Evolutionary conservation across 1,284 basidiomycete species (phyloP).

Genomic region (Ganoderma sinense): DNA sequence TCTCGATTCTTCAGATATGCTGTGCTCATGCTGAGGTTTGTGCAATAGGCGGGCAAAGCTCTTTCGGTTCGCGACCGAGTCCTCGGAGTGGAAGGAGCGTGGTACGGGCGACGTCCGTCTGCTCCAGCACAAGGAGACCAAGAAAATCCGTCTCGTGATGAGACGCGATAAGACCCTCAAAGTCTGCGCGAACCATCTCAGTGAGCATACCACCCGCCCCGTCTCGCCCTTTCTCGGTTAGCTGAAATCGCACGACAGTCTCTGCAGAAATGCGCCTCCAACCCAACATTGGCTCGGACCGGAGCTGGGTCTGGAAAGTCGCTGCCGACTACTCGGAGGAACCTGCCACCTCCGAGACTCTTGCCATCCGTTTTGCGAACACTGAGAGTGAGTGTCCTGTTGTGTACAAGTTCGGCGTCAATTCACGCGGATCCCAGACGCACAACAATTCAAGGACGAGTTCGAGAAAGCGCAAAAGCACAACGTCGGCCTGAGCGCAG

Average conservation of each 20-base stretch:
- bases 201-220: slow-evolving; percentile 59
- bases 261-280: slow-evolving; percentile 92
- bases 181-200: slow-evolving; percentile 98
- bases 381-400: slow-evolving; percentile 82
- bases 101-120: slow-evolving; percentile 94
- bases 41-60: slow-evolving; percentile 92
- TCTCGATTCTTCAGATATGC: slow-evolving; percentile 34
- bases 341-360: slow-evolving; percentile 90
- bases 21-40: slow-evolving; percentile 20
- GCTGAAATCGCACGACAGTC: slow-evolving; percentile 61
- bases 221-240: neutral
- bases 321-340: slow-evolving; percentile 94
- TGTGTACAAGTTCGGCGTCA: neutral
- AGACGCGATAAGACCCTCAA: slow-evolving; percentile 99
- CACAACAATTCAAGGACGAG: slow-evolving; percentile 84
- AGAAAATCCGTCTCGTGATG: slow-evolving; percentile 98
- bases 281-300: slow-evolving; percentile 98
- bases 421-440: slow-evolving; percentile 61
- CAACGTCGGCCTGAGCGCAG: slow-evolving; percentile 58
- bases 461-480: slow-evolving; percentile 86
- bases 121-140: slow-evolving; percentile 87
- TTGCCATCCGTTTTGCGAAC: slow-evolving; percentile 98
- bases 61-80: slow-evolving; percentile 89
- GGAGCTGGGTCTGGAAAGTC: slow-evolving; percentile 99
- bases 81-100: slow-evolving; percentile 96